A percentile compares a stretch with the other conserved stretches of the same genome.
Evolutionary conservation across 306 rosid genomes (phyloP).

Genomic region (Crotalaria pallida): DNA sequence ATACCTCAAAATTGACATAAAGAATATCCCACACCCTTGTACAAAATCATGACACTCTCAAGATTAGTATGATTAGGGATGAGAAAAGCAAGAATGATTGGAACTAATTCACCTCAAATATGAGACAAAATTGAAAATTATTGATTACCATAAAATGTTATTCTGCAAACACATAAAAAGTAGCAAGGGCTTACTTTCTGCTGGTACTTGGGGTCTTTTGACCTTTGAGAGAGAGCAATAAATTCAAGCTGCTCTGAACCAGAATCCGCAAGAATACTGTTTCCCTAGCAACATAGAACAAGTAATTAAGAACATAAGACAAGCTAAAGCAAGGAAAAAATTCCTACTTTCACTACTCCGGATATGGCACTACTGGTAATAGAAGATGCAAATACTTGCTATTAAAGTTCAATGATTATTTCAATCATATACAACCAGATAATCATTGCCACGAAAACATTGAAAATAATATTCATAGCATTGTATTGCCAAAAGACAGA

Average conservation of each 20-base stretch:
- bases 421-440: background rate
- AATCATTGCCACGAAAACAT: background rate
- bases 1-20: constrained; percentile 27
- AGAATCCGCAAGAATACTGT: constrained; percentile 89
- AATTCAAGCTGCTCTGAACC: constrained; percentile 98
- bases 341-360: background rate
- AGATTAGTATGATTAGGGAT: background rate
- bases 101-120: constrained; percentile 6
- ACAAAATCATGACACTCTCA: background rate
- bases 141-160: background rate
- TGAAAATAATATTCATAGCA: background rate
- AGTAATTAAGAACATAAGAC: constrained; percentile 6
- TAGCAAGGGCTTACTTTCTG: constrained; percentile 43
- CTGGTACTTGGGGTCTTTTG: constrained; percentile 82
- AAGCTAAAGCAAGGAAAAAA: background rate
- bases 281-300: constrained; percentile 58
- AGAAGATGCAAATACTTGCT: constrained; percentile 19
- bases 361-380: background rate
- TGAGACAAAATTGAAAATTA: constrained; percentile 7
- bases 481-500: background rate
- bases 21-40: background rate
- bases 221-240: constrained; percentile 91
- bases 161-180: background rate
- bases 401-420: background rate
- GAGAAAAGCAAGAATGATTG: background rate